These are phyloP conservation scores for Celoporthe dispersa DNA, from an alignment of 2,329 filamentous ascomycete species.

Conservation along the genomic window DNA sequence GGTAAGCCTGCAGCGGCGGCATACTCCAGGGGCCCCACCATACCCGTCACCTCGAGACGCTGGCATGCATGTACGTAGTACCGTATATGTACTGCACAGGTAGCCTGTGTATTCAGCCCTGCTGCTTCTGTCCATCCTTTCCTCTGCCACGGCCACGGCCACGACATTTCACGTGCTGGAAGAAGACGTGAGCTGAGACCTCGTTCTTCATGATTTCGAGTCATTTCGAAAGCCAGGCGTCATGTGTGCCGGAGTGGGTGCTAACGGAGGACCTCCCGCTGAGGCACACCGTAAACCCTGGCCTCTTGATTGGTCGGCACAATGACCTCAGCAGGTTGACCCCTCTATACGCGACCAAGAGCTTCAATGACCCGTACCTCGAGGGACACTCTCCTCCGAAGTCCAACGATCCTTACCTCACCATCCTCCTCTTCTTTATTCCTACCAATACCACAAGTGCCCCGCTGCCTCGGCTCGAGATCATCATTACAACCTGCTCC, in stretches of 20 bases:
- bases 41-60: background rate
- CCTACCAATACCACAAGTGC: background rate
- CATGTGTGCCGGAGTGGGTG: background rate
- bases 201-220: background rate
- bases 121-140: background rate
- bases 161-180: background rate
- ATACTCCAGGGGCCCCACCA: conserved; percentile 2
- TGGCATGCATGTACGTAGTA: background rate
- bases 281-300: conserved; percentile 15
- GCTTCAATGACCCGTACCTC: background rate
- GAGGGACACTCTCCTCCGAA: background rate
- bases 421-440: background rate
- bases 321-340: conserved; percentile 1
- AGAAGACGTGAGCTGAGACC: background rate
- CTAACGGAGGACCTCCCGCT: background rate
- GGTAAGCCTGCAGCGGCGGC: background rate
- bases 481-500: background rate
- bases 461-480: background rate
- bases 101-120: background rate
- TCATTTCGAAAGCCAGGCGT: background rate
- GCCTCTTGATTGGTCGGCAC: conserved; percentile 15
- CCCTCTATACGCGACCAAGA: background rate
- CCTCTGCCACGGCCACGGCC: background rate
- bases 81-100: background rate
- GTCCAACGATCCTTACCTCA: background rate